phyloP scores from a whole-genome alignment of 2,329 filamentous ascomycete genomes.

The Colletotrichum truncatum region DNA sequence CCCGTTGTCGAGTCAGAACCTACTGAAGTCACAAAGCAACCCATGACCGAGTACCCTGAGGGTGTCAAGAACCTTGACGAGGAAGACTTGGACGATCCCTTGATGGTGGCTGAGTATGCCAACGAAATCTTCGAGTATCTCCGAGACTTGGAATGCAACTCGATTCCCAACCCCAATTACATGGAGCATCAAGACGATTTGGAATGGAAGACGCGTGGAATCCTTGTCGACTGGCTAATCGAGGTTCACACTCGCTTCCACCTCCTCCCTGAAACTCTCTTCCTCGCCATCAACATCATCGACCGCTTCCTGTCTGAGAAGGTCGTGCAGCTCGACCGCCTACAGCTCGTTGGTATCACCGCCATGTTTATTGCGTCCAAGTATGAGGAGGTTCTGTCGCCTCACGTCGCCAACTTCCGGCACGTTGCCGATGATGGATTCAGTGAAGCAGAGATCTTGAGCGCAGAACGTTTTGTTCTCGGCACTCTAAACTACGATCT shows the following conservation, averaged over 20 bases:
- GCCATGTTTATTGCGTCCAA: constrained; percentile 99
- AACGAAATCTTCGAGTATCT: constrained; percentile 98
- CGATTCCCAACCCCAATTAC: constrained; percentile 89
- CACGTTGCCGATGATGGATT: constrained; percentile 98
- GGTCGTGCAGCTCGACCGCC: constrained; percentile 93
- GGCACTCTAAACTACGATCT: constrained; percentile 94
- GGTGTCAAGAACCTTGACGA: constrained; percentile 76
- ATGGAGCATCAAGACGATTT: constrained; percentile 95
- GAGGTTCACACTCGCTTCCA: constrained; percentile 98
- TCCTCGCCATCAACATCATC: constrained; percentile 97
- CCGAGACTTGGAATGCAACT: constrained; percentile 81
- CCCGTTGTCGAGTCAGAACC: constrained; percentile 25
- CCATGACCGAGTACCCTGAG: constrained; percentile 21
- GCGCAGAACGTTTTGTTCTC: constrained; percentile 95
- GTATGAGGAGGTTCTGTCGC: constrained; percentile 97
- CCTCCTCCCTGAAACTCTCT: constrained; percentile 93
- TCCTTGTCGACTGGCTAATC: constrained; percentile 97
- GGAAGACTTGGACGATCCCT: constrained; percentile 90
- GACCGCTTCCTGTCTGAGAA: constrained; percentile 97
- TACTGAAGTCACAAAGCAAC: constrained; percentile 32
- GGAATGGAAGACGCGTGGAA: constrained; percentile 98
- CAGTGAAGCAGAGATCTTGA: constrained; percentile 92
- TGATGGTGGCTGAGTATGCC: constrained; percentile 98
- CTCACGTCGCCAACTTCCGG: constrained; percentile 96
- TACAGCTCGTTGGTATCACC: constrained; percentile 96